Evolutionary conservation across 257 asterid species (phyloP).

Genomic region (Jaltomata sinuosa): DNA sequence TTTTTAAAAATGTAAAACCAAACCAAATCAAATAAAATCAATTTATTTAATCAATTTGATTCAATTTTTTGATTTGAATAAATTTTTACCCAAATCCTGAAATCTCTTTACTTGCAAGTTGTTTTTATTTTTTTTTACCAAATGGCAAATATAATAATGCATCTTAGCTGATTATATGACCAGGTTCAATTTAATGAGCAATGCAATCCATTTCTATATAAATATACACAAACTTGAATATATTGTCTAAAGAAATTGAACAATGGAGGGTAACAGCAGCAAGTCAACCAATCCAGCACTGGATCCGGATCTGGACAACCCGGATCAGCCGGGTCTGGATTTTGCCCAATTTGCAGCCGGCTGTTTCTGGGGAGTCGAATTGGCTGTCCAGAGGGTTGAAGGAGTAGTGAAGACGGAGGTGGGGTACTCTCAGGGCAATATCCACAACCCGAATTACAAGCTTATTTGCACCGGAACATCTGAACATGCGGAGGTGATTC

Average conservation of each 20-base stretch:
- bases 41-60: too few relatives aligned
- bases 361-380: conserved; percentile 97
- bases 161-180: not conserved
- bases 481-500: conserved; percentile 73
- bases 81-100: too few relatives aligned
- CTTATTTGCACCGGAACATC: conserved; percentile 69
- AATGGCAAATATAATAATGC: not conserved
- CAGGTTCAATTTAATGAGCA: not conserved
- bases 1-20: too few relatives aligned
- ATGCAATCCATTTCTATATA: not conserved
- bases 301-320: conserved; percentile 65
- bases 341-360: conserved; percentile 96
- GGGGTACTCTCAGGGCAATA: conserved; percentile 66
- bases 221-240: not conserved
- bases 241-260: not conserved
- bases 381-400: conserved; percentile 73
- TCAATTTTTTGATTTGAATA: too few relatives aligned
- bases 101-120: not conserved
- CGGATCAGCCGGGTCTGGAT: conserved; percentile 50
- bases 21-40: too few relatives aligned
- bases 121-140: not conserved
- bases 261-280: conserved; percentile 29
- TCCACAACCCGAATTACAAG: conserved; percentile 63
- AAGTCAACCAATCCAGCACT: conserved; percentile 37
- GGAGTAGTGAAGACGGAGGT: conserved; percentile 86